Percentiles rank a stretch among this genome's conserved stretches.
phyloP scores from a whole-genome alignment of 1,284 basidiomycete genomes.

The Abortiporus biennis region DNA sequence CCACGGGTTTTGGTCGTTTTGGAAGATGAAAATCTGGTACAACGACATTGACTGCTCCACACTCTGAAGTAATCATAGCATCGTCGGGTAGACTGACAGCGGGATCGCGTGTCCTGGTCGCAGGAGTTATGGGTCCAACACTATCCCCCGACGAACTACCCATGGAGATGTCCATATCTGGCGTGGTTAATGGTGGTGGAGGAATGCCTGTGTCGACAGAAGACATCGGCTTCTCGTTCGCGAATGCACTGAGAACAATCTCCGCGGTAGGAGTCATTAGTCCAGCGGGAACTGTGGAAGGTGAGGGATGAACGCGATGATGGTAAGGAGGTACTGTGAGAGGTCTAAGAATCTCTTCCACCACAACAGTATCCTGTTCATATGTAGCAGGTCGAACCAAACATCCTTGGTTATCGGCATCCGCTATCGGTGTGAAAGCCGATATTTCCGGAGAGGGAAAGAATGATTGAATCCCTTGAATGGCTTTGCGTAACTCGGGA shows the following conservation, averaged over 20 bases:
- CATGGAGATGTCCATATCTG: not conserved
- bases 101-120: not conserved
- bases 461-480: constrained; percentile 21
- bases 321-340: not conserved
- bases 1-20: no score
- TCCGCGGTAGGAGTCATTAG: not conserved
- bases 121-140: constrained; percentile 1
- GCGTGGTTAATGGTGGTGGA: not conserved
- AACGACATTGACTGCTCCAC: no score
- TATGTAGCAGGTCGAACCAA: no score
- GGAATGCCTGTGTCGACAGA: not conserved
- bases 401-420: no score
- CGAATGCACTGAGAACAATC: constrained; percentile 1
- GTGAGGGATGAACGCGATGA: not conserved
- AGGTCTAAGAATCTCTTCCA: not conserved
- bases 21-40: no score
- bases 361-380: no score
- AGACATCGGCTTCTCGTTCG: not conserved
- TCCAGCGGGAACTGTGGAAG: not conserved
- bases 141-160: not conserved
- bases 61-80: no score
- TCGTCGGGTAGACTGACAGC: constrained; percentile 7
- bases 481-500: constrained; percentile 18
- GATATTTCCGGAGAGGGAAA: constrained; percentile 12
- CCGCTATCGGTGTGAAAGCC: not conserved